These are phyloP conservation scores for Candolleomyces aberdarensis DNA, from an alignment of 768 basidiomycete species.

Conservation along the genomic window DNA sequence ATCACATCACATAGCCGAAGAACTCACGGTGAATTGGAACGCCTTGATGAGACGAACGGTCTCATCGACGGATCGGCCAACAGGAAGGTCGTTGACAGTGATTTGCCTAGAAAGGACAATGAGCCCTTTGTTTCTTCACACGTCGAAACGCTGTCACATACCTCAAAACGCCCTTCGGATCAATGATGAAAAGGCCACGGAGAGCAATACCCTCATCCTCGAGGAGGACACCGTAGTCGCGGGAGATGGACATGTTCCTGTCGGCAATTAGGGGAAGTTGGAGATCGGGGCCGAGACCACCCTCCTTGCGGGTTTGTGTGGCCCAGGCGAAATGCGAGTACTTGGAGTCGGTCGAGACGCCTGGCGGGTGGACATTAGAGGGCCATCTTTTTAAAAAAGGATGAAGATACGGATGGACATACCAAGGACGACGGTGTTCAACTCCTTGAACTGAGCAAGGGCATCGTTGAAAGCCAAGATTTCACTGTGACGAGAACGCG, in stretches of 20 bases:
- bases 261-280: conserved; percentile 83
- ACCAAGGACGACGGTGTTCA: conserved; percentile 81
- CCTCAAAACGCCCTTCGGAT: conserved; percentile 77
- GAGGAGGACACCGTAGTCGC: conserved; percentile 84
- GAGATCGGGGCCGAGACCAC: conserved; percentile 88
- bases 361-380: conserved; percentile 27
- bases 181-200: conserved; percentile 84
- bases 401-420: conserved; percentile 13
- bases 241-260: conserved; percentile 72
- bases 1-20: neutral
- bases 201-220: conserved; percentile 88
- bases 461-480: conserved; percentile 94
- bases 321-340: conserved; percentile 89
- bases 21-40: conserved; percentile 82
- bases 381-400: neutral
- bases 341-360: conserved; percentile 87
- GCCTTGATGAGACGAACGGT: conserved; percentile 88
- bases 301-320: conserved; percentile 74
- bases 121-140: conserved; percentile 2
- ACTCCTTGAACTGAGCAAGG: conserved; percentile 65
- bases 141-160: conserved; percentile 21
- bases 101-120: conserved; percentile 53
- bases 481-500: conserved; percentile 39
- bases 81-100: conserved; percentile 89
- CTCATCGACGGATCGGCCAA: conserved; percentile 95